Evolutionary conservation across 176 grass and related monocot species (phyloP), one percentile per base, ranked within the genome.

Genomic region (Cenchrus americanus): DNA sequence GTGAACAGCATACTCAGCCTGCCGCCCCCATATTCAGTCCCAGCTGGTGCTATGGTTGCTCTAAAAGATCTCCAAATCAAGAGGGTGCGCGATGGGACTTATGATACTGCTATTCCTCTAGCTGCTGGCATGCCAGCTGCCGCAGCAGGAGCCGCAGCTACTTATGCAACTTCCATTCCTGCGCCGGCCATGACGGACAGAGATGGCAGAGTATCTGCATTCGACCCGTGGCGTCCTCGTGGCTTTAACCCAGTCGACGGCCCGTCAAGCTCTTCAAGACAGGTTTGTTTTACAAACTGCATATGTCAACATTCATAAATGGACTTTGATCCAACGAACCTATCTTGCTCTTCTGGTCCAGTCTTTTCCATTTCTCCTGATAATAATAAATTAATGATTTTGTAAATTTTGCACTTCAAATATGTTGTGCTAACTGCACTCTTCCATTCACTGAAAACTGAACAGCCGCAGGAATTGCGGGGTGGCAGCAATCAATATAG

Each of bases 271-370:
- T 44, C 43, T 9, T 62, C 69, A 62, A 48, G 5, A 30, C 65
- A 81, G 66, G 65, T 81, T 58, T 46, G 66, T 60, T 18, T 62
- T 15, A 40, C 6, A 67, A 80, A 75, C 10, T 60, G 18, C 17
- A 41, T 37, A 4, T 37, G 34, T 37, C 34, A 37, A 37, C 34
- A 37, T 37, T 37, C 34, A 37, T 37, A 3, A 37, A 37, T 4
- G 34, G 34, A 37, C 34, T 23, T 37, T 13, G 11, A 67, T 67
- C 27, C 11, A 2, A 64, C 8, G 5, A 50, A 14, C 23, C 0
- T 67, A 54, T 14, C 12, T 41, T 41, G 8, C 6, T 53, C 10
- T 54, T 41, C 44, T 30, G 10, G 6, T 48, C 17, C 1, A 32
- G 10, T 47, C 80, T 60, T 60, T 9, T 30, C 6, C 6, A 22